Base-by-base conservation (phyloP, 139 green algal species). In the Chlamydomonas sphaeroides region DNA sequence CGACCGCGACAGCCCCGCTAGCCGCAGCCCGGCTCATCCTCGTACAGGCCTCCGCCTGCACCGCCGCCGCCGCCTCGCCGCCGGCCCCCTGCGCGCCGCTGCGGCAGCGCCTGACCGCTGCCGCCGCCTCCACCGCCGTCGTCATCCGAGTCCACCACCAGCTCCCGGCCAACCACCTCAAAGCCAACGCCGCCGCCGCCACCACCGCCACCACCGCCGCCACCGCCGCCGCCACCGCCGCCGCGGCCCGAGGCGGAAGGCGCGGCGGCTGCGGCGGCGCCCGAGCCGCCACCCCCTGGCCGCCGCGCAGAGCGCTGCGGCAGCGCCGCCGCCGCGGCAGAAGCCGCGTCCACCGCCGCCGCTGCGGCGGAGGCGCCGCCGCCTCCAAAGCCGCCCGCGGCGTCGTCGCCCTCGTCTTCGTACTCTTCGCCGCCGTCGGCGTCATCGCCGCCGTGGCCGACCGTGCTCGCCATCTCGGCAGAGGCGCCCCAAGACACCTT, bases 1-100 rank as follows among this genome's bases (percentile, higher is more conserved):
- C n/a, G 45, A 53, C 14, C 11, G 45, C 11, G 11, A 10, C 56
- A 63, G 21, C 63, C 33, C 33, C n/a, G 10, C n/a, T 14, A 69
- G 18, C 17, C 74, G n/a, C 74, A 80, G 23, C 59, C 41, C n/a
- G 74, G 74, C 74, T 80, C 74, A 25, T 80, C 74, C 5, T 80
- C 74, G 30, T 80, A 80, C 59, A 35, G 32, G 20, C 56, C 56
- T n/a, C 0, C 36, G 3, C 26, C 23, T 18, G 48, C 36, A 4
- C 69, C 33, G 5, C 45, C 48, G 10, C 68, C 28, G 30, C 28
- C 41, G 28, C 26, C 38, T 59, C 74, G 39, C 42, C 74, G 61
- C 39, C 30, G n/a, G 5, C 73, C 57, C 6, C 71, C 35, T 8
- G 57, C 73, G 20, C 59, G 41, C 38, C 74, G 39, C 41, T 80